A percentile compares a stretch with the other conserved stretches of the same genome.
phyloP scores from a whole-genome alignment of 768 basidiomycete species.

The Lactifluus subvellereus region DNA sequence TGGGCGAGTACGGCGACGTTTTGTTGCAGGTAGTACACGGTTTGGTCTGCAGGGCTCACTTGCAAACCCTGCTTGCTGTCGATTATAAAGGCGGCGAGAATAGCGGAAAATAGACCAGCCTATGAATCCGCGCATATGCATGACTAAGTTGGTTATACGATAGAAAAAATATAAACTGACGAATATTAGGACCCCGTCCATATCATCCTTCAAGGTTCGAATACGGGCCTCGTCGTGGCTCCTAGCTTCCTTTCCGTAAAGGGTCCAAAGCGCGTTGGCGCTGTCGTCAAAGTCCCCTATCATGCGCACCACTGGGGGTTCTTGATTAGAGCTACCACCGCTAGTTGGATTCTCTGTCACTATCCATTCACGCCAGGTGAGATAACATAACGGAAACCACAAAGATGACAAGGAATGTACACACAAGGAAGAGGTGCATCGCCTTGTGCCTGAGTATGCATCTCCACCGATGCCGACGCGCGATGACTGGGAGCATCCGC shows the following conservation, averaged over 20 bases:
- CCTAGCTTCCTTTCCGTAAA: conserved; percentile 34
- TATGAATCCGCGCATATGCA: neutral
- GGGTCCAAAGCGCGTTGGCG: conserved; percentile 35
- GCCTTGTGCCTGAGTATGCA: neutral
- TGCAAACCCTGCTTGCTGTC: neutral
- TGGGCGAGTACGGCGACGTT: neutral
- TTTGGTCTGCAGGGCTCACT: neutral
- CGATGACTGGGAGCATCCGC: neutral
- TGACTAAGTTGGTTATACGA: neutral
- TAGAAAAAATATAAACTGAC: conserved; percentile 24
- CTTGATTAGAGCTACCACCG: neutral
- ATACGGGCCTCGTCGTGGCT: conserved; percentile 32
- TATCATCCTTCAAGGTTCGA: conserved; percentile 37
- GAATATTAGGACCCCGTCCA: conserved; percentile 39
- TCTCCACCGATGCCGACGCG: neutral
- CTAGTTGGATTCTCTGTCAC: neutral
- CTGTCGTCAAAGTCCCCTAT: conserved; percentile 31
- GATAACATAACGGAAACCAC: neutral
- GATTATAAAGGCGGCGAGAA: neutral
- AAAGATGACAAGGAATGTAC: neutral
- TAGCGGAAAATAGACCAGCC: neutral
- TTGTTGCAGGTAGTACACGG: neutral
- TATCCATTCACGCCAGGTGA: neutral
- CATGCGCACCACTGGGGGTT: neutral
- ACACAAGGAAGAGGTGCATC: neutral